phyloP scores from a whole-genome alignment of 1,139 yeast species.

The Lodderomyces margitis region DNA sequence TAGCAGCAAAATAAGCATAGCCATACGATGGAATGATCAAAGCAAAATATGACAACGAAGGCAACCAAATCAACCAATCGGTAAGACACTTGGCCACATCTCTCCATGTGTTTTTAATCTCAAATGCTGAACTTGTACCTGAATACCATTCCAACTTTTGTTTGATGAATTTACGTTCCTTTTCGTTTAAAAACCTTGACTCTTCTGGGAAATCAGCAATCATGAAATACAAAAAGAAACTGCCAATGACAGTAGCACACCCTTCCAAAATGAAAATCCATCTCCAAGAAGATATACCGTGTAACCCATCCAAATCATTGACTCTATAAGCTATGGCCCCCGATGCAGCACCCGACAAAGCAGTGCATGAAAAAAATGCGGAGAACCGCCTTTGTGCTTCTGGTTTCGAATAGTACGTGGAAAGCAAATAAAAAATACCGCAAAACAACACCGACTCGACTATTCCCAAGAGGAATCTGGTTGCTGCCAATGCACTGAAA shows the following conservation, averaged over 20 bases:
- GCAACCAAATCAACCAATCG: constrained; percentile 50
- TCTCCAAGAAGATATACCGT: constrained; percentile 57
- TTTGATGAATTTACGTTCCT: constrained; percentile 50
- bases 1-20: constrained; percentile 68
- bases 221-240: constrained; percentile 54
- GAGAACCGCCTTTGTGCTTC: constrained; percentile 72
- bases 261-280: constrained; percentile 79
- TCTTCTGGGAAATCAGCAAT: constrained; percentile 51
- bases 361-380: constrained; percentile 54
- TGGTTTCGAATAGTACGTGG: constrained; percentile 52
- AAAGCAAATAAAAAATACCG: constrained; percentile 64
- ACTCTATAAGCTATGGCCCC: constrained; percentile 46
- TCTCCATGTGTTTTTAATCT: constrained; percentile 39
- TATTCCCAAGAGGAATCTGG: constrained; percentile 63
- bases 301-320: constrained; percentile 35
- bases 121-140: constrained; percentile 55
- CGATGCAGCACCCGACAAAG: constrained; percentile 43
- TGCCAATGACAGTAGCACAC: constrained; percentile 26
- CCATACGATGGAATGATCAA: constrained; percentile 67
- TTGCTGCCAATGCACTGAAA: constrained; percentile 57
- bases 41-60: constrained; percentile 62
- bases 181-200: constrained; percentile 48
- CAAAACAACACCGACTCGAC: constrained; percentile 74
- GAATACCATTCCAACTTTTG: constrained; percentile 52
- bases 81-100: constrained; percentile 46